A percentile compares a stretch with the other conserved stretches of the same genome.
Evolutionary conservation across 2,329 filamentous ascomycete species (phyloP).

Genomic region (Penicillium sp.): DNA sequence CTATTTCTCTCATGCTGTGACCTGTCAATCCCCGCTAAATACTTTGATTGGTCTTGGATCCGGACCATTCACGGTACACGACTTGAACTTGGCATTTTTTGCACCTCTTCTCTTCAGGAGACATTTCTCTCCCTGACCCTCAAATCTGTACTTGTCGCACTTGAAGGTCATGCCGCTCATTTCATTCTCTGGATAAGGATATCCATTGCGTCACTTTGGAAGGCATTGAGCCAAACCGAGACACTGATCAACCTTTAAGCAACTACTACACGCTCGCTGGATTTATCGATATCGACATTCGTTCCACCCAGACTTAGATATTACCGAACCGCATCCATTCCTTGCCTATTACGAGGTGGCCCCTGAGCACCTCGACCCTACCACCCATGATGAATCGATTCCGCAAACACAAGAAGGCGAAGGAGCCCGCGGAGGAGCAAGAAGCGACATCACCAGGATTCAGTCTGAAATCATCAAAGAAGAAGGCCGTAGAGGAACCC

Average conservation of each 20-base stretch:
- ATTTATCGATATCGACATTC: slow-evolving; percentile 4
- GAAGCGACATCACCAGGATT: slow-evolving; percentile 45
- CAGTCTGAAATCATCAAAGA: slow-evolving; percentile 47
- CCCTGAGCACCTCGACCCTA: neutral
- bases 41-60: neutral
- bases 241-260: slow-evolving; percentile 6
- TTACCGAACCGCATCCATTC: neutral
- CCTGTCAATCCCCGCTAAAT: slow-evolving; percentile 1
- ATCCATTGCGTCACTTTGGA: slow-evolving; percentile 15
- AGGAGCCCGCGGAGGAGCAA: slow-evolving; percentile 26
- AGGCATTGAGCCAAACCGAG: neutral
- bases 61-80: slow-evolving; percentile 1
- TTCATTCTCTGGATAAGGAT: slow-evolving; percentile 18
- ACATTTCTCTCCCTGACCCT: neutral
- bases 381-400: slow-evolving; percentile 42
- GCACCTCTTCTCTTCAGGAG: slow-evolving; percentile 5
- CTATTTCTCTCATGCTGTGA: slow-evolving; percentile 4
- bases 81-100: neutral
- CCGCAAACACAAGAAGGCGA: slow-evolving; percentile 43
- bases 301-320: slow-evolving; percentile 1
- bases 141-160: slow-evolving; percentile 9
- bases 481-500: slow-evolving; percentile 46
- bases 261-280: neutral
- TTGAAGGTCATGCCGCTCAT: slow-evolving; percentile 24
- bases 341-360: neutral